Base-by-base conservation (phyloP, 345 rosid species). In the Anastatica hierochuntica region DNA sequence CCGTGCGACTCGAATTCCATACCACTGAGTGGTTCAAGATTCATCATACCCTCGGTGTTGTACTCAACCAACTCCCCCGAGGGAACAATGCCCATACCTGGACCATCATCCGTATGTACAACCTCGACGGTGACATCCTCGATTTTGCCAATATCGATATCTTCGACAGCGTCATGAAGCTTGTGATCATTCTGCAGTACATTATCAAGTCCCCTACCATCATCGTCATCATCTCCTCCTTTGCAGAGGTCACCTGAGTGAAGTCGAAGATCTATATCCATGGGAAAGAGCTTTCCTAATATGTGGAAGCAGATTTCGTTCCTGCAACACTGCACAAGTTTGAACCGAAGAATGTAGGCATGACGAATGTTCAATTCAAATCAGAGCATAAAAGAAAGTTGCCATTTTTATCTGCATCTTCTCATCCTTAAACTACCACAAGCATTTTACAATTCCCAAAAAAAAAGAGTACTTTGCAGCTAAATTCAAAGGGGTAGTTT, bases 1-100 rank as follows among this genome's bases (percentile, higher is more conserved):
- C 73, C 78, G 19, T 79, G 86, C 3, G 90, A 83, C 54, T 83
- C 83, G 47, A 79, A 83, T 49, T 83, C 86, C 76, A 83, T 79
- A 39, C 86, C 86, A 20, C 66, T 63, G 15, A 65, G 74, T 1
- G 90, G 90, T 31, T 79, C 90, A 15, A 83, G 78, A 48, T 70
- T 72, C 6, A 24, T 7, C 6, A 72, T 29, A 18, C 69, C 83
- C 24, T 62, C 81, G 10, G 62, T 64, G 50, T 73, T 64, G 50
- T 73, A 73, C 50, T 66, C 43, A 41, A 49, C 76, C 53, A 69
- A 43, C 5, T 52, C 68, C 6, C 58, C 65, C 1, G 68, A 39
- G 11, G 76, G 60, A 61, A 53, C 58, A 54, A 24, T 7, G 27
- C 37, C 50, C 63, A 51, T 50, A 8, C 59, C 78, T 27, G 65